These are phyloP conservation scores for Detonula confervacea DNA, from an alignment of 352 stramenopile species.

Conservation along the genomic window DNA sequence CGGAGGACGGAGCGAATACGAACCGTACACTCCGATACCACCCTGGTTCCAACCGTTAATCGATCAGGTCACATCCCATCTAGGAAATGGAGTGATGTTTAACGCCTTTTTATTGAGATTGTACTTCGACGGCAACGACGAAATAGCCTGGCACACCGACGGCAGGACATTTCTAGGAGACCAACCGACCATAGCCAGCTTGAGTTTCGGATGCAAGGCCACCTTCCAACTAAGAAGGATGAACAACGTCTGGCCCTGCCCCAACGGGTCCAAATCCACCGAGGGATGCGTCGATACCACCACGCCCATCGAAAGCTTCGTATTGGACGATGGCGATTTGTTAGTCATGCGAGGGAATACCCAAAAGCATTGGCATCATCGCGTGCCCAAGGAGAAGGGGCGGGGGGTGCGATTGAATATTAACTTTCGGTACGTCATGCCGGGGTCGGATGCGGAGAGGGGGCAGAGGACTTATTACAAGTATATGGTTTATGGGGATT, in stretches of 20 bases:
- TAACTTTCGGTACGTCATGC: conserved; percentile 46
- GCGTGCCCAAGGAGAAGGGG: conserved; percentile 38
- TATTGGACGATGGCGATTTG: conserved; percentile 21
- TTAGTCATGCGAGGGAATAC: conserved; percentile 43
- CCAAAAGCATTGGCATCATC: conserved; percentile 50
- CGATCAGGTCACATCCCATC: conserved; percentile 23
- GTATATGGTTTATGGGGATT: conserved; percentile 51
- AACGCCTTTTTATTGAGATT: conserved; percentile 42
- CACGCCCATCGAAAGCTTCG: conserved; percentile 20
- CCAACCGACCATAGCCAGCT: conserved; percentile 37
- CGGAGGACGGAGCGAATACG: conserved; percentile 24
- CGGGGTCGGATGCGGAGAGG: conserved; percentile 23
- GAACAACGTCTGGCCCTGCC: conserved; percentile 38
- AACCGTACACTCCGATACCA: conserved; percentile 28
- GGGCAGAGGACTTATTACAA: conserved; percentile 50
- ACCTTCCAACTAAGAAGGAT: conserved; percentile 49
- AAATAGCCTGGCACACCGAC: conserved; percentile 50
- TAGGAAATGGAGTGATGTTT: conserved; percentile 26
- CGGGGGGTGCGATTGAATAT: conserved; percentile 38
- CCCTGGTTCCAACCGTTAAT: conserved; percentile 35
- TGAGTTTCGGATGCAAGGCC: conserved; percentile 32
- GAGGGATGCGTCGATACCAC: conserved; percentile 26
- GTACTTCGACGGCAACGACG: conserved; percentile 49
- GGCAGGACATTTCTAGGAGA: conserved; percentile 39
- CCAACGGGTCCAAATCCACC: conserved; percentile 2